Base-by-base conservation (phyloP, 2,329 filamentous ascomycete species). In the Claviceps fusiformis region DNA sequence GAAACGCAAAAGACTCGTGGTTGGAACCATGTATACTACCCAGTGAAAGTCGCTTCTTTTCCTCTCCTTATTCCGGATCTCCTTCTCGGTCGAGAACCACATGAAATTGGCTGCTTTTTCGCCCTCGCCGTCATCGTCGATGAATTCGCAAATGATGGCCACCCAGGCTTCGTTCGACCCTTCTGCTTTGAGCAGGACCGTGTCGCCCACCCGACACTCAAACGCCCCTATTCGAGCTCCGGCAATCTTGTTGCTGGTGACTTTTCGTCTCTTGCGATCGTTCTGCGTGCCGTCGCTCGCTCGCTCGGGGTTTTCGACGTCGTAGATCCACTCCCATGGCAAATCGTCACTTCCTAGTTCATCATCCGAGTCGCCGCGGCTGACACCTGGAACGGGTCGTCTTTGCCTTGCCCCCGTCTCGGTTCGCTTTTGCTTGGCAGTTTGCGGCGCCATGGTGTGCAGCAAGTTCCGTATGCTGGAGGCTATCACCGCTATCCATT, bases 41-140 rank as follows among this genome's bases (percentile, higher is more conserved):
- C 81, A 81, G 53, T 95, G 69, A 57, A 82, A 89, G 70, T 98
- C 93, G 13, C 75, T 78, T 64, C 89, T 78, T 72, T 93, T 95
- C 71, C 88, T 92, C 56, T 82, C 80, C 65, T 85, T 86, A 63
- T 88, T 93, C 33, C 85, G 81, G 58, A 96, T 89, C 70, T 97
- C 92, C 64, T 86, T 87, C 63, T 95, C 87, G 0, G 88, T 89
- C 0, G 88, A 90, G 67, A 98, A 96, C 93, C 93, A 98, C 78
- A 96, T 85, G 65, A 98, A 93, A 59, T 86, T 87, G 55, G 87
- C 92, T 31, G 85, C 83, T 75, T 89, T 96, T 47, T 86, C 69
- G 29, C 65, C 70, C 17, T 71, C 66, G 13, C 86, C 83, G 24
- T 87, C 83, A 37, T 84, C 81, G 49, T 92, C 83, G 44, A 84